Percentiles rank a stretch among this genome's conserved stretches.
These are phyloP conservation scores for Fusarium tjaetaba DNA, from an alignment of 2,329 filamentous ascomycete genomes.

Conservation along the genomic window DNA sequence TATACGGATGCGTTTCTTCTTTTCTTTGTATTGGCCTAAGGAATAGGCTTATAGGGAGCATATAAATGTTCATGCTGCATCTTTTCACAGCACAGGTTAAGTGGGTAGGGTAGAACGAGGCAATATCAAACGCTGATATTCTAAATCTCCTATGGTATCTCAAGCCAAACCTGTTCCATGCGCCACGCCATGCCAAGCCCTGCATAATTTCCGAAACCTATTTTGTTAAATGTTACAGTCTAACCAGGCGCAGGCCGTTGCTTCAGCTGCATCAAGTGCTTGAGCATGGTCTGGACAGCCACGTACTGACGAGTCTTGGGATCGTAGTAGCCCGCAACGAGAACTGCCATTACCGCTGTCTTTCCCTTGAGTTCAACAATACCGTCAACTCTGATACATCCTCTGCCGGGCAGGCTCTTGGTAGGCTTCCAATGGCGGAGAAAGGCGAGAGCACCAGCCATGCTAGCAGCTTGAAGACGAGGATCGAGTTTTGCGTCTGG, in stretches of 20 bases:
- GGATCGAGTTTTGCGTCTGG: slow-evolving; percentile 49
- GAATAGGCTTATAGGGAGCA: slow-evolving; percentile 15
- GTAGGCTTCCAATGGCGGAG: slow-evolving; percentile 58
- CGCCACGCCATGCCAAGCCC: slow-evolving; percentile 41
- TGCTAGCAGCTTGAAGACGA: slow-evolving; percentile 46
- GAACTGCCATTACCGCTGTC: slow-evolving; percentile 58
- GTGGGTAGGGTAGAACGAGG: neutral
- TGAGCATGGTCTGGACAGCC: slow-evolving; percentile 54
- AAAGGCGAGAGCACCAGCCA: slow-evolving; percentile 51
- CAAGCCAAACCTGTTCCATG: slow-evolving; percentile 38
- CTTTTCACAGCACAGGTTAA: neutral
- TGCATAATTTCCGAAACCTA: neutral
- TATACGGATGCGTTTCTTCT: neutral
- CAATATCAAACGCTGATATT: slow-evolving; percentile 31
- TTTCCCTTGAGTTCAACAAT: slow-evolving; percentile 63
- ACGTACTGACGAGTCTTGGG: slow-evolving; percentile 61
- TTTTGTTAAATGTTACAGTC: neutral
- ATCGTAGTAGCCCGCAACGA: slow-evolving; percentile 65
- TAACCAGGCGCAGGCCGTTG: slow-evolving; percentile 49
- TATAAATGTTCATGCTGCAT: slow-evolving; percentile 4
- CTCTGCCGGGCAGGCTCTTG: slow-evolving; percentile 57
- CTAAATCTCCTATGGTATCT: slow-evolving; percentile 44
- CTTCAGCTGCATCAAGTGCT: slow-evolving; percentile 55
- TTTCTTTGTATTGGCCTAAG: neutral
- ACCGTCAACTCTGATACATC: slow-evolving; percentile 63